Evolutionary conservation across 1,284 basidiomycete genomes (phyloP).

Genomic region (Lentinus polychrous): DNA sequence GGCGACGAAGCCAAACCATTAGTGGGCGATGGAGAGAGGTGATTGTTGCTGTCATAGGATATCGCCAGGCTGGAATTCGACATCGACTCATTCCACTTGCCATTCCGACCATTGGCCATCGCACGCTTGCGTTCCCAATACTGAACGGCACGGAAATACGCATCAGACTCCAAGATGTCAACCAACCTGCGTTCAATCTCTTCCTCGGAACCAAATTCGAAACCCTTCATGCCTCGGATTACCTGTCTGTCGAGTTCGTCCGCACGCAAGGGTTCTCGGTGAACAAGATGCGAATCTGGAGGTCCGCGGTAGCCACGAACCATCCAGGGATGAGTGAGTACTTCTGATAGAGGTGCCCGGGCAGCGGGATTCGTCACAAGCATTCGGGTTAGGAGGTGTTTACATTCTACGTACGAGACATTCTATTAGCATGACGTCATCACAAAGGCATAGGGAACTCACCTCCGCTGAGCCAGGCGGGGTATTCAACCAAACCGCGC

Average conservation of each 20-base stretch:
- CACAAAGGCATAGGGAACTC: slow-evolving; percentile 20
- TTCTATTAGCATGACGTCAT: slow-evolving; percentile 9
- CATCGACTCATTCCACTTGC: slow-evolving; percentile 45
- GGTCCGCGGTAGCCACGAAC: slow-evolving; percentile 78
- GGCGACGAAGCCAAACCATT: slow-evolving; percentile 33
- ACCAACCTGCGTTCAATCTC: slow-evolving; percentile 76
- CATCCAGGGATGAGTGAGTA: slow-evolving; percentile 96
- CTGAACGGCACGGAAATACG: slow-evolving; percentile 68
- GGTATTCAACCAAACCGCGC: slow-evolving; percentile 93
- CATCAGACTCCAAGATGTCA: slow-evolving; percentile 73
- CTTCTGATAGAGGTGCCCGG: slow-evolving; percentile 81
- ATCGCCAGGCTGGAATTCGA: slow-evolving; percentile 63
- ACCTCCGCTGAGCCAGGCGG: slow-evolving; percentile 93
- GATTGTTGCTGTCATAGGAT: slow-evolving; percentile 46
- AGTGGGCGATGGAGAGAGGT: not conserved
- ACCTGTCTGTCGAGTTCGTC: slow-evolving; percentile 86
- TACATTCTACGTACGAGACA: slow-evolving; percentile 67
- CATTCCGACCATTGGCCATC: slow-evolving; percentile 33
- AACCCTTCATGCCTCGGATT: slow-evolving; percentile 90
- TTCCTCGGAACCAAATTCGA: slow-evolving; percentile 90
- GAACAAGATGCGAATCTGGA: slow-evolving; percentile 81
- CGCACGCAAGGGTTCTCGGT: slow-evolving; percentile 81
- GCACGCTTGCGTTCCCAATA: slow-evolving; percentile 74
- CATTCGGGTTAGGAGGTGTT: slow-evolving; percentile 90
- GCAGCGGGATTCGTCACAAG: slow-evolving; percentile 89